Percentiles rank a stretch among this genome's conserved stretches.
Conservation (phyloP, 2,329 filamentous ascomycete species). For the Epichloe scottii region DNA sequence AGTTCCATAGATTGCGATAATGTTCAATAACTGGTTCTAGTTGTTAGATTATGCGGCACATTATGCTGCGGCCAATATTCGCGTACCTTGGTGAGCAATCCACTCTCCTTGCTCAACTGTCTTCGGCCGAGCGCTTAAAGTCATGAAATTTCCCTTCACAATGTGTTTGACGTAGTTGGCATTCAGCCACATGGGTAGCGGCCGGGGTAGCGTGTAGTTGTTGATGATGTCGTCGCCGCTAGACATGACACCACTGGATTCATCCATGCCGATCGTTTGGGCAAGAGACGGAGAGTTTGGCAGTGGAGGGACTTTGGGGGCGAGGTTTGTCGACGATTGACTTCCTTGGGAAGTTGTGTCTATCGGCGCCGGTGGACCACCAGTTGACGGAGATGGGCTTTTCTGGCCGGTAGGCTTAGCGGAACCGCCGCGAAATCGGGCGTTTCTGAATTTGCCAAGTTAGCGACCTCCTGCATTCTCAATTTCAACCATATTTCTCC, state of each 20-base stretch:
- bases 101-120: constrained; percentile 91
- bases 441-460: constrained; percentile 33
- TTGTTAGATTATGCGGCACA: not conserved
- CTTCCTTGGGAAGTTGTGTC: constrained; percentile 32
- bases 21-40: constrained; percentile 72
- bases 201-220: constrained; percentile 52
- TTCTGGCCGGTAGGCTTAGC: constrained; percentile 38
- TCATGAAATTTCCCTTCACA: constrained; percentile 96
- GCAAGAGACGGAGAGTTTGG: constrained; percentile 51
- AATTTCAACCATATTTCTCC: not conserved
- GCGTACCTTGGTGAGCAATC: constrained; percentile 83
- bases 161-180: constrained; percentile 70
- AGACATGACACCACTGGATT: constrained; percentile 35
- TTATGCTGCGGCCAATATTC: not conserved
- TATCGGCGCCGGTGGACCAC: constrained; percentile 30
- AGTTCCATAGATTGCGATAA: constrained; percentile 77
- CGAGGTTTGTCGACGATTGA: constrained; percentile 38
- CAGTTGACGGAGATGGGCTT: constrained; percentile 37
- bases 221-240: constrained; percentile 43
- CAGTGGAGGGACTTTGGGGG: constrained; percentile 48
- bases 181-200: constrained; percentile 63
- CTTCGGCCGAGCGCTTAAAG: constrained; percentile 80
- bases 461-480: constrained; percentile 5
- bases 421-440: constrained; percentile 44
- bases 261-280: constrained; percentile 57